Percentiles rank a stretch among this genome's conserved stretches.
These are phyloP conservation scores for Pichia eremophila DNA, from an alignment of 805 yeast species.

Conservation along the genomic window DNA sequence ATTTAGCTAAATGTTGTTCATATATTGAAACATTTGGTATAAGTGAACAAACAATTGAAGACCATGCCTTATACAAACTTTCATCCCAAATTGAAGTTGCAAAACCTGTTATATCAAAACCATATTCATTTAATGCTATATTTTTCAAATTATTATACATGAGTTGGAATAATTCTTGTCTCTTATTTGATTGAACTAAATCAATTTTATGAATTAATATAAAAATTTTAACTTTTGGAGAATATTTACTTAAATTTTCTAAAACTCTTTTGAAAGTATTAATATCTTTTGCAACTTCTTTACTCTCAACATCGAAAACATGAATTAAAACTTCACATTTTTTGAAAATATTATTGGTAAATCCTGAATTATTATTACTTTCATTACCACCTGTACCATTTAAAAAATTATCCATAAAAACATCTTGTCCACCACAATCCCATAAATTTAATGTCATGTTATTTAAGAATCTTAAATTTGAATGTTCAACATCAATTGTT, in stretches of 20 bases:
- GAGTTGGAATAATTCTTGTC: conserved; percentile 72
- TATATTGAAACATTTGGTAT: conserved; percentile 84
- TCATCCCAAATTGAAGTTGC: conserved; percentile 98
- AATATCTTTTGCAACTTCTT: conserved; percentile 85
- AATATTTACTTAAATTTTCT: conserved; percentile 68
- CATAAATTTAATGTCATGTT: conserved; percentile 91
- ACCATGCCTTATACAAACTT: conserved; percentile 93
- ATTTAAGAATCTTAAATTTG: conserved; percentile 84
- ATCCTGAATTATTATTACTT: background rate
- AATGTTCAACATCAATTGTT: conserved; percentile 96
- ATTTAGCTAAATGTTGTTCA: conserved; percentile 63
- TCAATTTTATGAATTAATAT: conserved; percentile 94
- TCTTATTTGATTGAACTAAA: conserved; percentile 74
- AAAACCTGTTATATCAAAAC: conserved; percentile 68
- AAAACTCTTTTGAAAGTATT: conserved; percentile 83
- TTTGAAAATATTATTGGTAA: conserved; percentile 80
- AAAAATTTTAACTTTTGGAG: conserved; percentile 88
- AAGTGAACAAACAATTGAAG: conserved; percentile 86
- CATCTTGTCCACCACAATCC: conserved; percentile 99
- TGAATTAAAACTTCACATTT: conserved; percentile 94
- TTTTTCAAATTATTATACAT: conserved; percentile 78
- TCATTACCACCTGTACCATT: conserved; percentile 15
- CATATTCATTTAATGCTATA: conserved; percentile 51
- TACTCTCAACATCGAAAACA: conserved; percentile 92
- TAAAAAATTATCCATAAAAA: conserved; percentile 83